These are phyloP conservation scores for Coniochaeta pulveracea DNA, from an alignment of 2,329 filamentous ascomycete genomes.

Conservation along the genomic window DNA sequence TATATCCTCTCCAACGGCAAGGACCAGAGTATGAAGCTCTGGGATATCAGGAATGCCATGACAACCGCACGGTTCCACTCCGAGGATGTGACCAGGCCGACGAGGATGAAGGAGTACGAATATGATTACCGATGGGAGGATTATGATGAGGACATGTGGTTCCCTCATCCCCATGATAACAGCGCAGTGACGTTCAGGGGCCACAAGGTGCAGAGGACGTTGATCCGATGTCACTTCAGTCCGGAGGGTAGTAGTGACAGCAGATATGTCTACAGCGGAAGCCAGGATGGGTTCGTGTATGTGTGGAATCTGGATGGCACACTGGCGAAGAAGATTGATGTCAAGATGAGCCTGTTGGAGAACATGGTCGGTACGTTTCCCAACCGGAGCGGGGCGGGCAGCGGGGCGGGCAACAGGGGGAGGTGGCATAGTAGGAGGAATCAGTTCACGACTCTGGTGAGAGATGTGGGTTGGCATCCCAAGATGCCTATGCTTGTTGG, in stretches of 20 bases:
- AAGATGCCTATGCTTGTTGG: constrained; percentile 66
- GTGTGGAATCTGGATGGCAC: constrained; percentile 93
- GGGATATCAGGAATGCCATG: constrained; percentile 89
- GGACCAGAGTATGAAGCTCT: constrained; percentile 94
- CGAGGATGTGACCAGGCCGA: constrained; percentile 43
- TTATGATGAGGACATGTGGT: constrained; percentile 56
- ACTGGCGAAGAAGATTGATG: constrained; percentile 65
- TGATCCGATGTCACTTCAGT: constrained; percentile 93
- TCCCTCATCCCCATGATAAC: constrained; percentile 73
- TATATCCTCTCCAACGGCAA: constrained; percentile 93
- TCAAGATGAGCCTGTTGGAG: constrained; percentile 55
- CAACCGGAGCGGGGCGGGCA: constrained; percentile 13
- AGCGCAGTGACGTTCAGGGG: constrained; percentile 89
- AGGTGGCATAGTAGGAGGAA: constrained; percentile 33
- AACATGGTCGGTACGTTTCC: constrained; percentile 36
- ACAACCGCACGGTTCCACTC: constrained; percentile 51
- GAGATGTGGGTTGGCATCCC: constrained; percentile 88
- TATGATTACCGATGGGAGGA: constrained; percentile 66
- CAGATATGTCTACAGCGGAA: constrained; percentile 87
- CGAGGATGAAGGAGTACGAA: constrained; percentile 49
- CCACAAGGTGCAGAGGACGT: constrained; percentile 76
- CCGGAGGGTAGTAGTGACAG: constrained; percentile 78
- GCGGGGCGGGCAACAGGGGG: constrained; percentile 5
- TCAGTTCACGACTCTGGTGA: constrained; percentile 67
- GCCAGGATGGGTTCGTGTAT: constrained; percentile 78